phyloP scores from a whole-genome alignment of 164 flowering plant species.

The Nymphaea colorata region DNA sequence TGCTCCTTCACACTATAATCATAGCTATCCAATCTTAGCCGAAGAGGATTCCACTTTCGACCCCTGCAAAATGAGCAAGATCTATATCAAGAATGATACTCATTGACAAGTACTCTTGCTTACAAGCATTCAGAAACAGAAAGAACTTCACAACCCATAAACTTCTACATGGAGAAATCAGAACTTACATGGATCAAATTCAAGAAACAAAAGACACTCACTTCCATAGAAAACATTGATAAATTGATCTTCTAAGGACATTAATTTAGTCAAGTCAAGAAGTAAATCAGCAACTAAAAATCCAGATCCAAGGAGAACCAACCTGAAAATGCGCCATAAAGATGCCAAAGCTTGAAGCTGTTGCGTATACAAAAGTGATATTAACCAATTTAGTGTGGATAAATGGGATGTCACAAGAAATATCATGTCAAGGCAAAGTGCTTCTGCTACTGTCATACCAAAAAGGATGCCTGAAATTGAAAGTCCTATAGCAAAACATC shows the following conservation, averaged over 20 bases:
- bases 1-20: constrained; percentile 88
- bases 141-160: background rate
- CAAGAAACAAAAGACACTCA: background rate
- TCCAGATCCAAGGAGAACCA: background rate
- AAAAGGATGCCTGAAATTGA: constrained; percentile 67
- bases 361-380: constrained; percentile 53
- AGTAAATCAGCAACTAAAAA: background rate
- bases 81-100: background rate
- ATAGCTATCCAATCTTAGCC: constrained; percentile 80
- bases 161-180: background rate
- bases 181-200: background rate
- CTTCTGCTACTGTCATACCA: constrained; percentile 65
- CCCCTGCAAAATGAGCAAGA: constrained; percentile 48
- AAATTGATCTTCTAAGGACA: background rate
- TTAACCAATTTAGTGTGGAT: constrained; percentile 51
- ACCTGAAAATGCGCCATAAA: constrained; percentile 98
- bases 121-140: background rate
- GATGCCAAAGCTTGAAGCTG: constrained; percentile 80
- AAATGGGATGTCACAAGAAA: constrained; percentile 51
- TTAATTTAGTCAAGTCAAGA: background rate
- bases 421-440: constrained; percentile 51
- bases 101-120: background rate
- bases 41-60: constrained; percentile 88
- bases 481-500: constrained; percentile 39
- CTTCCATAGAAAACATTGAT: background rate